A percentile compares a stretch with the other conserved stretches of the same genome.
Conservation (phyloP, 2,329 filamentous ascomycete species). For the Sporothrix dimorphospora region DNA sequence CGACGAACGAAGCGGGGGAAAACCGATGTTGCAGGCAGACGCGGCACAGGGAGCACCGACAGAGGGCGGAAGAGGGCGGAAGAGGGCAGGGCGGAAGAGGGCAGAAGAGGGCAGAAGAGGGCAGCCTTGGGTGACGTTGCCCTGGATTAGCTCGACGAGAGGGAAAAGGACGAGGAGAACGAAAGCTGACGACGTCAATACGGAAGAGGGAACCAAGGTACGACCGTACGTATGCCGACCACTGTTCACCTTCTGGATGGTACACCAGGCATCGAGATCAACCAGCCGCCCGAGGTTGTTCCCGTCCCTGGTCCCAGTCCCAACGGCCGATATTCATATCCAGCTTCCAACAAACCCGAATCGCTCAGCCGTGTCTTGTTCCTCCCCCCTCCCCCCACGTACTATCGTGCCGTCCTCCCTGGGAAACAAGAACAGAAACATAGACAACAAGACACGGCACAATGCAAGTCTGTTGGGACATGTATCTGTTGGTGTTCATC, state of each 20-base stretch:
- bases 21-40: background rate
- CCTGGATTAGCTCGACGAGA: slow-evolving; percentile 4
- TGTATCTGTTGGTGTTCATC: background rate
- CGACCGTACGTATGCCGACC: too few relatives aligned
- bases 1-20: background rate
- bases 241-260: background rate
- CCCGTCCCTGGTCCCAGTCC: background rate
- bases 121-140: background rate
- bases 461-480: background rate
- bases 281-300: background rate
- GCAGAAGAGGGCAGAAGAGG: background rate
- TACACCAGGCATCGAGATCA: slow-evolving; percentile 2
- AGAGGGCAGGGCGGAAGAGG: too few relatives aligned
- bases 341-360: slow-evolving; percentile 2
- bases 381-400: background rate
- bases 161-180: background rate
- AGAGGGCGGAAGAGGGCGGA: background rate
- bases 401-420: background rate
- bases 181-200: background rate
- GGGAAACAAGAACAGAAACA: background rate
- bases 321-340: background rate
- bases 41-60: slow-evolving; percentile 18
- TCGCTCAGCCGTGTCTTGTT: background rate
- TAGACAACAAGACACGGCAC: background rate
- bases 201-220: background rate